Evolutionary conservation across 2,329 filamentous ascomycete species (phyloP).

Genomic region (Microcera coccophila): DNA sequence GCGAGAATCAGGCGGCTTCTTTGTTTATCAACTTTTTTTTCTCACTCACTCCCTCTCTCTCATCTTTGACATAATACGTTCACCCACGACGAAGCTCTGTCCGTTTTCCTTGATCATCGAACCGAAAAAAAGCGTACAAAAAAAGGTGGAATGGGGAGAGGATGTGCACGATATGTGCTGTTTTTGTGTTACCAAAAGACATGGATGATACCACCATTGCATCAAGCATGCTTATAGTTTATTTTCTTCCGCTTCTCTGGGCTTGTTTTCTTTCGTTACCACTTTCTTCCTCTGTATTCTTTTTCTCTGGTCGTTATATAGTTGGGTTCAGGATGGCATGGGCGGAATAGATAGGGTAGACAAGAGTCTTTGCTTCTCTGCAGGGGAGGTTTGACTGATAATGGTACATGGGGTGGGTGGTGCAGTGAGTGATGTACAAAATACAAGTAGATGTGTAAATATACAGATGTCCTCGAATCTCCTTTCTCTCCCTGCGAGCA

Average conservation of each 20-base stretch:
- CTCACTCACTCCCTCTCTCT: slow-evolving; percentile 16
- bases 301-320: not conserved
- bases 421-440: slow-evolving; percentile 10
- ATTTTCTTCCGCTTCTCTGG: slow-evolving; percentile 23
- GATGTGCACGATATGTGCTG: slow-evolving; percentile 24
- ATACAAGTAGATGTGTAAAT: slow-evolving; percentile 10
- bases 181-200: slow-evolving; percentile 30
- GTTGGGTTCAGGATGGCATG: slow-evolving; percentile 12
- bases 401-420: slow-evolving; percentile 1
- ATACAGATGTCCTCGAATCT: not conserved
- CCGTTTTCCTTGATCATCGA: slow-evolving; percentile 19
- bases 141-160: slow-evolving; percentile 10
- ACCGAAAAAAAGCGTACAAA: slow-evolving; percentile 9
- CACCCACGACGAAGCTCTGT: slow-evolving; percentile 19
- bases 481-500: not conserved
- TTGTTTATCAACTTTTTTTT: slow-evolving; percentile 17
- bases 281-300: slow-evolving; percentile 2
- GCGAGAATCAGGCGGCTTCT: slow-evolving; percentile 23
- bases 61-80: slow-evolving; percentile 18
- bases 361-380: slow-evolving; percentile 12
- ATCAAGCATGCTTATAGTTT: slow-evolving; percentile 34
- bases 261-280: slow-evolving; percentile 13
- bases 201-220: slow-evolving; percentile 44
- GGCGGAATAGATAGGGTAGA: slow-evolving; percentile 25
- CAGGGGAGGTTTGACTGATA: not conserved